Evolutionary conservation across 2,329 filamentous ascomycete genomes (phyloP), one percentile per base, ranked within the genome.

Genomic region (Cryphonectria nitschkei): DNA sequence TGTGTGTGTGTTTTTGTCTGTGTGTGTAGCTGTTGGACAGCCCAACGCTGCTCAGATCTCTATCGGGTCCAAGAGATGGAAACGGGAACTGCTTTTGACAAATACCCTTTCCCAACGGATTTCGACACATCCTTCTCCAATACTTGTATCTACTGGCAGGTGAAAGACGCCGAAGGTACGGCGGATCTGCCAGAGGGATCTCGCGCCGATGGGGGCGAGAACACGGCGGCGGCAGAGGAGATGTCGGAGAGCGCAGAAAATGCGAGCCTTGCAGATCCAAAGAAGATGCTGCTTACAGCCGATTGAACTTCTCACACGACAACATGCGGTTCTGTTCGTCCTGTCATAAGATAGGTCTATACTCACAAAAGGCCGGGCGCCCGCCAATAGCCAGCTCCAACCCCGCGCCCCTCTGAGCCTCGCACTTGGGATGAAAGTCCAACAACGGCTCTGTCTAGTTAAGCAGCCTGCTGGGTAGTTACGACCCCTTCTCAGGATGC

Each of bases 101-200:
- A 77, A 61, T 76, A 76, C 32, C 66, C 71, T 0, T 84, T 84
- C 68, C 83, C 83, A 0, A 78, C 81, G 14, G 81, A 84, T n/a
- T 72, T 75, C 4, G 76, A 80, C 65, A 77, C 77, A 8, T 80
- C 79, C 1, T 85, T 85, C 68, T 82, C 80, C 0, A 81, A 78
- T 69, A 84, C 82, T 0, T 75, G 73, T 26, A 78, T 84, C 9
- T 83, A 84, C 68, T 84, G 82, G 82, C 73, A 75, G 58, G 64
- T 69, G n/a, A 26, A 14, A n/a, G 60, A 50, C 6, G 13, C 2
- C n/a, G 52, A 68, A 11, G 39, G 8, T 7, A 32, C 62, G 7
- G 39, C n/a, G 13, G 26, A 22, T 6, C 13, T 46, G 13, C 26
- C 62, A 65, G 22, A 34, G 8, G 26, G 6, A 3, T 16, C 8